Base-by-base conservation (phyloP, 2,329 filamentous ascomycete genomes). In the Rachicladosporium sp. region DNA sequence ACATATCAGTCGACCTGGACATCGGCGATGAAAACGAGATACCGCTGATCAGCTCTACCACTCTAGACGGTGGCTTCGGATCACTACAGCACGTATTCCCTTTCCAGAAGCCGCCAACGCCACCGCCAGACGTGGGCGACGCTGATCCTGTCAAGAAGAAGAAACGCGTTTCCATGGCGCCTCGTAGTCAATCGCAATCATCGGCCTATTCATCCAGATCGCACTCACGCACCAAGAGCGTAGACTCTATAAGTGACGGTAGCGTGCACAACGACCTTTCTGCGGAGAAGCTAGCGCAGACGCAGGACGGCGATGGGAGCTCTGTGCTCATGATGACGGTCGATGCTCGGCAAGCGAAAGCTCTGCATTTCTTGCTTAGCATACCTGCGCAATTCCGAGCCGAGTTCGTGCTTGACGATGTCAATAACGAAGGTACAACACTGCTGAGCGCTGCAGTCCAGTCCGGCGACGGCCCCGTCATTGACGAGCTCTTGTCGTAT, bases 391-490 rank as follows among this genome's bases (percentile, higher is more conserved):
- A 84, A 55, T 96, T 85, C 56, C 73, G 86, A 0, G 58, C 77
- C 1, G 65, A 76, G 1, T 70, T 77, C 43, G 70, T 98, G 8
- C 65, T 96, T 3, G 76, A 83, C 41, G 93, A 98, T 58, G 74
- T 78, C 45, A 93, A 93, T 54, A 87, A 86, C 47, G 86, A 95
- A 48, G 84, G 86, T 2, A 93, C 87, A 0, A 95, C 86, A 1
- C 65, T 98, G 4, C 63, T 98, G 11, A 94, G 82, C 59, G 86
- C 89, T 33, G 88, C 91, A 4, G 80, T 96, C 8, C 91, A 98
- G 57, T 69, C 88, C 3, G 85, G 83, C 1, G 74, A 93, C 52
- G 67, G 68, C 1, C 78, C 82, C 32, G 69, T 93, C 8, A 82
- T 93, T 33, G 75, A 86, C 45, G 73, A 79, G 9, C 65, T 96